Base-by-base conservation (phyloP, 495 filamentous ascomycete genomes). In the Penicillium parvum region DNA sequence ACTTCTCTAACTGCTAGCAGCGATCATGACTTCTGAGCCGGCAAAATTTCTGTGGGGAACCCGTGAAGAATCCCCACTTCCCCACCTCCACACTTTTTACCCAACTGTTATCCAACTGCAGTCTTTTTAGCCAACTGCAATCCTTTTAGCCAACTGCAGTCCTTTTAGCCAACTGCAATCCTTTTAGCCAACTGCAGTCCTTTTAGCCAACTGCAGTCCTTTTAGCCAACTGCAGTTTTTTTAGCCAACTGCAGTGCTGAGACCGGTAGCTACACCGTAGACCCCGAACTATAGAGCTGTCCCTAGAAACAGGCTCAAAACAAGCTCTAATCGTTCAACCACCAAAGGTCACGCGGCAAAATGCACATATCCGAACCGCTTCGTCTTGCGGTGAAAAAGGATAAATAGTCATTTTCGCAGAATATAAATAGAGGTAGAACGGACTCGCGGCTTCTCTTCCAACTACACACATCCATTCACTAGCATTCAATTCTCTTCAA, bases 21-120 rank as follows among this genome's bases (percentile, higher is more conserved):
- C n/a, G 23, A 39, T n/a, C 37, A 37, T 45, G 42, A 37, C 17
- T 44, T 30, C 33, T 37, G 23, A 29, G 33, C 25, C 34, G 12
- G 42, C 15, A 37, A 32, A 32, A 23, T n/a, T 33, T 45, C 43
- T 45, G 43, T 19, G 30, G 44, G 44, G 44, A 41, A 41, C 34
- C 37, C 10, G 29, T 47, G 44, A 47, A 47, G 44, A 47, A 40
- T 40, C 44, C 16, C 36, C 37, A 34, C 44, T 47, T 40, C 44
- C 32, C 37, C 37, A 15, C 43, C 18, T 47, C 37, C 44, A 40
- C 30, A 29, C 30, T 41, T 6, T 40, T 32, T 1, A 32, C 8
- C 26, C 26, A 28, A 28, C 3, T 28, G 26, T 28, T 28, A 28
- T n/a, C 26, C 26, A 4, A 28, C 26, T 28, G 8, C 26, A n/a